Conservation (phyloP, 2,329 filamentous ascomycete genomes). For the Ophiostoma sp. region DNA sequence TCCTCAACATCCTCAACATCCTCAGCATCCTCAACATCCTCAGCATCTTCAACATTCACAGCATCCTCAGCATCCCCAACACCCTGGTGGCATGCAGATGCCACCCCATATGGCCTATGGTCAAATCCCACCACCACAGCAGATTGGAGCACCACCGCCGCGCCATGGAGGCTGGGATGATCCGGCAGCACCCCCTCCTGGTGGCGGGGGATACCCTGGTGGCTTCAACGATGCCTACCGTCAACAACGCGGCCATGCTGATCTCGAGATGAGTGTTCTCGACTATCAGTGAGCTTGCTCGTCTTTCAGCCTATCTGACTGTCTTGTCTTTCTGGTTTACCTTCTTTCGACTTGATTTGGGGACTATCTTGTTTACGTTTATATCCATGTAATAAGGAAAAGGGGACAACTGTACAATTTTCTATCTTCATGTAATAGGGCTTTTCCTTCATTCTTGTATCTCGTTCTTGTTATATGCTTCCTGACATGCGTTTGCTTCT, state of each 20-base stretch:
- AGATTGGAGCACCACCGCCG: slow-evolving; percentile 3
- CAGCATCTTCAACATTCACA: not conserved
- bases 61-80: not conserved
- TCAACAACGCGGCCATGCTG: slow-evolving; percentile 14
- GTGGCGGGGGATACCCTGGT: not conserved
- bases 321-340: not conserved
- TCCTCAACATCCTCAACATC: not conserved
- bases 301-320: not conserved
- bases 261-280: slow-evolving; percentile 8
- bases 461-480: not conserved
- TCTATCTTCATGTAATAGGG: not conserved
- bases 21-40: not conserved
- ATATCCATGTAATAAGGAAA: not conserved
- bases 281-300: not conserved
- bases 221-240: slow-evolving; percentile 22
- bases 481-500: not conserved
- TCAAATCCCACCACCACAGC: slow-evolving; percentile 5
- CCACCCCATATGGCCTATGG: slow-evolving; percentile 14
- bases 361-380: not conserved
- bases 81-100: slow-evolving; percentile 10
- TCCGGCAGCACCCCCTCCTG: not conserved
- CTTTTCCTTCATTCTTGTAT: not conserved
- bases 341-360: not conserved
- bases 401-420: not conserved
- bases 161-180: slow-evolving; percentile 12